Evolutionary conservation across 768 basidiomycete genomes (phyloP).

Genomic region (Naganishia onofrii): DNA sequence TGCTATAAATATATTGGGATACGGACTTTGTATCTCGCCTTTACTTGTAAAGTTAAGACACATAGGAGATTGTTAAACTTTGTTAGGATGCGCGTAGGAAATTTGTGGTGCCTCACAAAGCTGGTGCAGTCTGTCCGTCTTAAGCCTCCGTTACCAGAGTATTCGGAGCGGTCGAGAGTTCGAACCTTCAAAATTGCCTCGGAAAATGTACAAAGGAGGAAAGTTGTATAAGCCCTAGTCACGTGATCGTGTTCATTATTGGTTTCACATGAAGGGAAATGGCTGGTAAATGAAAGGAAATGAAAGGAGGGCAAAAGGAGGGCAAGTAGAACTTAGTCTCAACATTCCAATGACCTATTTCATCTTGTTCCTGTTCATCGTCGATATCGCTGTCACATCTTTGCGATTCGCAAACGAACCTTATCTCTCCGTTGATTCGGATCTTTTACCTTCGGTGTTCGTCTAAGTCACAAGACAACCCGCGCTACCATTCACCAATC

Average conservation of each 20-base stretch:
- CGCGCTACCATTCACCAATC: neutral
- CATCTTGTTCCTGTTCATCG: neutral
- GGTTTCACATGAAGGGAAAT: conserved; percentile 8
- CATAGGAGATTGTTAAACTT: too few relatives aligned
- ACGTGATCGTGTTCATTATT: neutral
- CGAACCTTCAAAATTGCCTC: too few relatives aligned
- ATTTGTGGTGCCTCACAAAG: too few relatives aligned
- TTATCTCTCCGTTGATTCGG: neutral
- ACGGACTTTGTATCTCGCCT: too few relatives aligned
- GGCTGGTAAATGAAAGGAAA: conserved; percentile 1
- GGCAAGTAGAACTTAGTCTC: neutral
- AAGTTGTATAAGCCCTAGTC: neutral
- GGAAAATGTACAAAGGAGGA: too few relatives aligned
- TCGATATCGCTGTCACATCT: neutral
- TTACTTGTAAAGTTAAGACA: too few relatives aligned
- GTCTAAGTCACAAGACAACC: conserved; percentile 23
- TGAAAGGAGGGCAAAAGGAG: too few relatives aligned
- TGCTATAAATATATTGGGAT: too few relatives aligned
- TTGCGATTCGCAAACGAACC: neutral
- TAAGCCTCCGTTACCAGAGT: too few relatives aligned
- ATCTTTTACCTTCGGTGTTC: neutral
- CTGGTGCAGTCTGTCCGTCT: too few relatives aligned
- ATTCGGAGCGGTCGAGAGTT: too few relatives aligned
- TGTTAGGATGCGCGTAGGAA: too few relatives aligned
- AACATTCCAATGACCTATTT: conserved; percentile 10